Evolutionary conservation across 192 early-diverging fungal species (phyloP).

Genomic region (Podila clonocystis): DNA sequence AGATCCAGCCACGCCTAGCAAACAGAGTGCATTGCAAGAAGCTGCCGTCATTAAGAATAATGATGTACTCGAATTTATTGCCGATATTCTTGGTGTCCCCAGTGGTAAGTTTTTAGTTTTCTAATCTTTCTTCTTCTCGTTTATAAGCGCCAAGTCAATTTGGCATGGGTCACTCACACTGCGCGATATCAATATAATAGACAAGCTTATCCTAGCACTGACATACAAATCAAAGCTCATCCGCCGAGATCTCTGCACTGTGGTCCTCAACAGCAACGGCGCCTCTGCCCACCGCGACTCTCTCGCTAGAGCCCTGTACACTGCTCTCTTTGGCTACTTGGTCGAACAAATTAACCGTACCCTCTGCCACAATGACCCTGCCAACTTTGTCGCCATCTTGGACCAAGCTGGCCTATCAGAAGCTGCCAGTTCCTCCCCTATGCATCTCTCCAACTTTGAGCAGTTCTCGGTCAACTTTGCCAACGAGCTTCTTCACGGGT

Average conservation of each 20-base stretch:
- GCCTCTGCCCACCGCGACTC: conserved; percentile 84
- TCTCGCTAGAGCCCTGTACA: conserved; percentile 86
- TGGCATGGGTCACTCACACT: not conserved
- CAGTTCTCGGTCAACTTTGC: conserved; percentile 76
- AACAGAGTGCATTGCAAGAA: conserved; percentile 72
- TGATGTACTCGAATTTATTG: conserved; percentile 76
- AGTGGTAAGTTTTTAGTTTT: conserved; percentile 52
- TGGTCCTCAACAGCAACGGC: conserved; percentile 84
- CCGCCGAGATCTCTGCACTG: conserved; percentile 85
- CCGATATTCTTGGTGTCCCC: conserved; percentile 84
- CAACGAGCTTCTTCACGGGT: conserved; percentile 75
- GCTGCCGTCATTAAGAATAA: conserved; percentile 79
- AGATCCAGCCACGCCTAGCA: conserved; percentile 64
- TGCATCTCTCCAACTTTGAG: conserved; percentile 63
- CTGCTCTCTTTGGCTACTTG: conserved; percentile 89
- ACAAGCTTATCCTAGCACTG: conserved; percentile 72
- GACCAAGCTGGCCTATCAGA: conserved; percentile 83
- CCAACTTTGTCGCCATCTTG: conserved; percentile 87
- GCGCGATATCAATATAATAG: not conserved
- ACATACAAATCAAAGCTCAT: conserved; percentile 88
- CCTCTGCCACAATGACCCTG: conserved; percentile 75
- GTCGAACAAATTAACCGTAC: conserved; percentile 91
- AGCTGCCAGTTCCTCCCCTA: conserved; percentile 51
- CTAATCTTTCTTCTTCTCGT: not conserved
- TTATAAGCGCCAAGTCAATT: no score